Evolutionary conservation across 2,329 filamentous ascomycete species (phyloP).

Genomic region (Fusarium sp.): DNA sequence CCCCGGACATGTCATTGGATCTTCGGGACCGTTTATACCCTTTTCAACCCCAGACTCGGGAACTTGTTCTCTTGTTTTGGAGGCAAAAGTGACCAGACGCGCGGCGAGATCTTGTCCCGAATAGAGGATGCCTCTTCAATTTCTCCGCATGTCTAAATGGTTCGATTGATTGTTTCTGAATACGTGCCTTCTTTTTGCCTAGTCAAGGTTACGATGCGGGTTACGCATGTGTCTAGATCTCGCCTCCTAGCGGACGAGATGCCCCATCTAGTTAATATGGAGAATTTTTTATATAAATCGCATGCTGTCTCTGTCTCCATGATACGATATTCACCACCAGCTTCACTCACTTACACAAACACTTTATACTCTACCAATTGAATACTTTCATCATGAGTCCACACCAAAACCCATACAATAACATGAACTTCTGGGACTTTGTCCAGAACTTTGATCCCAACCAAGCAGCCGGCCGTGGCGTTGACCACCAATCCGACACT

Average conservation of each 20-base stretch:
- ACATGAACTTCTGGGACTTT: conserved; percentile 51
- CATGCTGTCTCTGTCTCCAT: conserved; percentile 17
- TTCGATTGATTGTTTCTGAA: conserved; percentile 37
- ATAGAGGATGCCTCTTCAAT: neutral
- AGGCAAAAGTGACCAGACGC: conserved; percentile 36
- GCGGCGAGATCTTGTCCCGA: conserved; percentile 36
- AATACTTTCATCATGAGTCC: conserved; percentile 36
- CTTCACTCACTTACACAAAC: conserved; percentile 21
- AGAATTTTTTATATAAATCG: conserved; percentile 38
- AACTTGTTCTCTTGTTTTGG: neutral
- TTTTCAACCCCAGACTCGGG: conserved; percentile 18
- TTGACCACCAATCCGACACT: conserved; percentile 51
- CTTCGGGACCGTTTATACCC: conserved; percentile 36
- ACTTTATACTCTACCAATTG: conserved; percentile 6
- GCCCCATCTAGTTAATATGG: conserved; percentile 29
- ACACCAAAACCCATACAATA: conserved; percentile 38
- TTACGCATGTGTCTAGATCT: conserved; percentile 38
- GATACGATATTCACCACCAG: conserved; percentile 14
- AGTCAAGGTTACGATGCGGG: conserved; percentile 30
- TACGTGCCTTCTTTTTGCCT: conserved; percentile 41
- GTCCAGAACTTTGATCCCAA: conserved; percentile 50
- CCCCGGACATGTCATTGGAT: conserved; percentile 30
- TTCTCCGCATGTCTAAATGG: conserved; percentile 35
- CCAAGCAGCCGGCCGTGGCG: conserved; percentile 50
- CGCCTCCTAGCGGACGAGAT: conserved; percentile 33